Base-by-base conservation (phyloP, 2,329 filamentous ascomycete genomes). In the Talaromyces pinophilus region DNA sequence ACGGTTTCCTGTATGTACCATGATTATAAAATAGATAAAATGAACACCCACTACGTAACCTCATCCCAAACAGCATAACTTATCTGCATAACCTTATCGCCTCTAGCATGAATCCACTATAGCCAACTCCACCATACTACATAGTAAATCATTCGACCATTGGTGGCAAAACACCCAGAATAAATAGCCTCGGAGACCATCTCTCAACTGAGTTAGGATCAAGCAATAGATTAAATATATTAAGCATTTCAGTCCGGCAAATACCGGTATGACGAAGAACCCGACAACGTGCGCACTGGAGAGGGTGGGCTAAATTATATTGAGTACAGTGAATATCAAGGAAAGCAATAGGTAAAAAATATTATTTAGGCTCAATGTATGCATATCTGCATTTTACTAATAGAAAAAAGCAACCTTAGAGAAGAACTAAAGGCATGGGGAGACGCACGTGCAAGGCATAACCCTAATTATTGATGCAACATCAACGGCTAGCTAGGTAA, bases 401-500 rank as follows among this genome's bases (percentile, higher is more conserved):
- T n/a, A n/a, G n/a, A n/a, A 30, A n/a, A n/a, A 11, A 30, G 50
- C 7, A n/a, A 19, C 50, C 25, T 33, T 54, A n/a, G 17, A 11
- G 7, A 33, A 19, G 7, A 2, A 30, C 15, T 54, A 5, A 33
- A 33, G 15, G 15, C 28, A 33, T 54, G 50, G 50, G 33, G 7
- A n/a, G 50, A 33, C n/a, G 28, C 55, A 59, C 55, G 55, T 59
- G 55, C 19, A 59, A 42, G 6, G 3, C 30, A 59, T 38, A 38
- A 11, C 55, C 55, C 55, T 59, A 59, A 59, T 25, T 22, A 59
- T 59, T 59, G 55, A 59, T 42, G 55, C 55, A 42, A 30, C 33
- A 3, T 59, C 11, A 5, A 22, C n/a, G 6, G 13, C 55, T 19
- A 59, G 33, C 54, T 40, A 22, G 55, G 55, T 15, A 59, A 22